phyloP scores from a whole-genome alignment of 768 basidiomycete genomes.

The Boletus pseudo-olivaceus region DNA sequence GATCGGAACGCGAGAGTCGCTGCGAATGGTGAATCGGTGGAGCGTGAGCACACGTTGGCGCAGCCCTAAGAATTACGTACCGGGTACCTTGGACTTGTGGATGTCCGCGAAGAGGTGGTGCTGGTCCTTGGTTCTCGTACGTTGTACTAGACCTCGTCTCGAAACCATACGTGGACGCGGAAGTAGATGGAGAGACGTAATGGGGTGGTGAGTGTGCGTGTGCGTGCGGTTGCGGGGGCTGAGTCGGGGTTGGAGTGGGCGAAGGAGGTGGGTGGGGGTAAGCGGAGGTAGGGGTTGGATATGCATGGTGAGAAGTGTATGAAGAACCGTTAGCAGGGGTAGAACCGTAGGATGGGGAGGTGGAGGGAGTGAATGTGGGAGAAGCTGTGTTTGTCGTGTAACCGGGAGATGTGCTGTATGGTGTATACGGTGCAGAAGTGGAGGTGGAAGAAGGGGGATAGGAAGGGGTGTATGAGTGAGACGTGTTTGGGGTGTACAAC shows the following conservation, averaged over 20 bases:
- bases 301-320: conserved; percentile 18
- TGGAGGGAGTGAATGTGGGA: conserved; percentile 22
- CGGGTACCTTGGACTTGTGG: conserved; percentile 19
- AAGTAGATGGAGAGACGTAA: conserved; percentile 21
- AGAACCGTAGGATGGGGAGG: conserved; percentile 18
- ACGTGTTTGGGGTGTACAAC: conserved; percentile 18
- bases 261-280: conserved; percentile 28
- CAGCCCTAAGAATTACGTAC: conserved; percentile 12
- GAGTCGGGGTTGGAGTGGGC: conserved; percentile 30
- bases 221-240: conserved; percentile 16
- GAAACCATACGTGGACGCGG: conserved; percentile 19
- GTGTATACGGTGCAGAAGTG: conserved; percentile 14
- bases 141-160: conserved; percentile 17
- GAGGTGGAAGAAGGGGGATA: conserved; percentile 19
- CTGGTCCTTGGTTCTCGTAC: conserved; percentile 16
- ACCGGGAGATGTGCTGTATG: conserved; percentile 20
- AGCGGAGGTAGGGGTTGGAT: conserved; percentile 27
- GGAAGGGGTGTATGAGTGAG: conserved; percentile 11
- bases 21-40: conserved; percentile 15
- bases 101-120: conserved; percentile 18
- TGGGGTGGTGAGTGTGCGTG: conserved; percentile 21
- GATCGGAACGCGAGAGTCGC: conserved; percentile 21
- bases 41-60: background rate
- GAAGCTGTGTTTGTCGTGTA: conserved; percentile 22
- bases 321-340: conserved; percentile 10